These are phyloP conservation scores for Fusarium sp. DNA, from an alignment of 2,329 filamentous ascomycete species.

Conservation along the genomic window DNA sequence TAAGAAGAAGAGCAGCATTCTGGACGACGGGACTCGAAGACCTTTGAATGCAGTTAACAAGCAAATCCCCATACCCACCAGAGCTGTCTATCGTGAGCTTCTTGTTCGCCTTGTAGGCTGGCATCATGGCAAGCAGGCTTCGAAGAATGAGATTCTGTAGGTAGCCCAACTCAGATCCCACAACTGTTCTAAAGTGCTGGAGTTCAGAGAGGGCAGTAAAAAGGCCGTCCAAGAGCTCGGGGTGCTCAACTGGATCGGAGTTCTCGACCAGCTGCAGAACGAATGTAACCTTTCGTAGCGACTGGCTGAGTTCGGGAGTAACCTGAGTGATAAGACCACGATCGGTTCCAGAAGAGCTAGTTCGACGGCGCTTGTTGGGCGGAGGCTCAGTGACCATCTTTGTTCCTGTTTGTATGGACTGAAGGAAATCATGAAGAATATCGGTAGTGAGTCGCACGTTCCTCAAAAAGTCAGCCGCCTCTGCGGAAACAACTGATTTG, in stretches of 20 bases:
- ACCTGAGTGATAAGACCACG: conserved; percentile 70
- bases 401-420: conserved; percentile 78
- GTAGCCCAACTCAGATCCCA: conserved; percentile 90
- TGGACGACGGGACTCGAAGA: conserved; percentile 94
- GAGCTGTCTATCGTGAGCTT: conserved; percentile 78
- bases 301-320: conserved; percentile 73
- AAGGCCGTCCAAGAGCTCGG: conserved; percentile 80
- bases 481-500: conserved; percentile 59
- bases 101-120: conserved; percentile 74
- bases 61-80: conserved; percentile 85
- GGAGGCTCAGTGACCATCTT: conserved; percentile 79
- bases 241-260: conserved; percentile 79
- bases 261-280: conserved; percentile 90
- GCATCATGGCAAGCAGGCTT: conserved; percentile 86
- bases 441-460: conserved; percentile 79
- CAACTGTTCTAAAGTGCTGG: conserved; percentile 83
- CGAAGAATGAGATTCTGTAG: conserved; percentile 86
- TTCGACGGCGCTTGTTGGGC: conserved; percentile 82
- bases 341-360: conserved; percentile 77
- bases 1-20: conserved; percentile 87
- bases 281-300: conserved; percentile 83
- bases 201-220: conserved; percentile 90
- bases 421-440: conserved; percentile 78
- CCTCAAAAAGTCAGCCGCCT: conserved; percentile 79
- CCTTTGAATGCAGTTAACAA: conserved; percentile 94